Conservation (phyloP, 2,329 filamentous ascomycete genomes). For the Fusarium siculi region DNA sequence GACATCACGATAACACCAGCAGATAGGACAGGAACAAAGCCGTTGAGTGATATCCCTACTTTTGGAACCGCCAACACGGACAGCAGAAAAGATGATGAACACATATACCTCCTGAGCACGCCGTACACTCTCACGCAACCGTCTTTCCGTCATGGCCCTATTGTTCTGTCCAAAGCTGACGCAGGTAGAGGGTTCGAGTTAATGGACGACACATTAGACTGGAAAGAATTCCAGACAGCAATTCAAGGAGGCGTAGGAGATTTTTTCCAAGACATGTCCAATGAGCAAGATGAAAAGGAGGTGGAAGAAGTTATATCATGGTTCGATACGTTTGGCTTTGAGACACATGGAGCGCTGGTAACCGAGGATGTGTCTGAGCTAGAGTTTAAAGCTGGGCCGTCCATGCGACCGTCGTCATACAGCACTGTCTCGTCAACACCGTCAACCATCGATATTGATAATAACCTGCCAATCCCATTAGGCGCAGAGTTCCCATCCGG, state of each 20-base stretch:
- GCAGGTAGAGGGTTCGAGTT: slow-evolving; percentile 50
- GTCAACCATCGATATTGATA: slow-evolving; percentile 46
- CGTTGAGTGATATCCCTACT: slow-evolving; percentile 1
- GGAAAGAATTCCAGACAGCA: slow-evolving; percentile 74
- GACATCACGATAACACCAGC: slow-evolving; percentile 32
- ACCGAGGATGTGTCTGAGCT: slow-evolving; percentile 25
- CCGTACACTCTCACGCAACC: slow-evolving; percentile 61
- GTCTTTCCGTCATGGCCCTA: slow-evolving; percentile 64
- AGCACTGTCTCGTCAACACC: slow-evolving; percentile 43
- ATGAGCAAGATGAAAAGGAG: slow-evolving; percentile 57
- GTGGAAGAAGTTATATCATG: slow-evolving; percentile 59
- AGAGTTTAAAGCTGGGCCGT: slow-evolving; percentile 1
- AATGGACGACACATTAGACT: slow-evolving; percentile 66
- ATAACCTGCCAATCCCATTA: slow-evolving; percentile 54
- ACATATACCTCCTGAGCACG: slow-evolving; percentile 60
- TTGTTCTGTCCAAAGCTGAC: slow-evolving; percentile 61
- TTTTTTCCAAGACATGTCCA: slow-evolving; percentile 56
- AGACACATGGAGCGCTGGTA: slow-evolving; percentile 55
- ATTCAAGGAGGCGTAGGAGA: slow-evolving; percentile 68
- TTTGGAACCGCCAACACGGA: slow-evolving; percentile 17
- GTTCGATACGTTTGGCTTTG: slow-evolving; percentile 62
- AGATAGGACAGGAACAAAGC: slow-evolving; percentile 13
- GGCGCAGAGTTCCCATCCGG: slow-evolving; percentile 47
- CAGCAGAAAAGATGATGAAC: slow-evolving; percentile 54
- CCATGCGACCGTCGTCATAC: slow-evolving; percentile 34